Base-by-base conservation (phyloP, 352 stramenopile species). In the Globisporangium nagaii region DNA sequence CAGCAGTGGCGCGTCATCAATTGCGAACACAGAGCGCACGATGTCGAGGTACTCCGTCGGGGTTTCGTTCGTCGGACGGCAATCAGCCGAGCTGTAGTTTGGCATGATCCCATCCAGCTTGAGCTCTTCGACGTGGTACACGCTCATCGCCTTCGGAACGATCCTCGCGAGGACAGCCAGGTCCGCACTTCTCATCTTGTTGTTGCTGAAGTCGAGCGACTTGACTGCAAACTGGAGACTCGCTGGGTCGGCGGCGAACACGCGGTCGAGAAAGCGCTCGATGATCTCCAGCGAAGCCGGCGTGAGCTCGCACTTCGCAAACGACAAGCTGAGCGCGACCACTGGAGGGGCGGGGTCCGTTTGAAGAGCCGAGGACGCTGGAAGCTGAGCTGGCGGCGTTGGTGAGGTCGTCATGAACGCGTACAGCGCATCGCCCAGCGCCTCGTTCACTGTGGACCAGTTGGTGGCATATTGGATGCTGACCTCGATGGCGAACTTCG, bases 91-190 rank as follows among this genome's bases (percentile, higher is more conserved):
- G 22, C 4, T 1, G n/a, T 24, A 0, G 9, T 7, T 7, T 6
- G 4, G 20, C 6, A 28, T 9, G 25, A 43, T 20, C 8, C 5
- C 11, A 15, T 36, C 17, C 15, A 55, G 24, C 0, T 15, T 24
- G 48, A 55, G 48, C 48, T 55, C 48, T n/a, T 55, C 34, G 0
- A 55, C 25, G 7, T 41, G 20, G 22, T 35, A 54, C 3, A 24
- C 24, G 3, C 22, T 2, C 17, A 27, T 28, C 36, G 12, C 39
- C 31, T 34, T 47, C 19, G 41, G 3, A 0, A 52, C 27, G 8
- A 66, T 58, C 31, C 60, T 35, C 12, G 60, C 43, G 5, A 60
- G 3, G 13, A 63, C 54, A 9, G 37, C 22, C 2, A 66, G 37
- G 4, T 66, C 53, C 12, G 15, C 30, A 19, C n/a, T 1, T 4